These are phyloP conservation scores for Mallotus repandus DNA, from an alignment of 441 rosid genomes.

Conservation along the genomic window DNA sequence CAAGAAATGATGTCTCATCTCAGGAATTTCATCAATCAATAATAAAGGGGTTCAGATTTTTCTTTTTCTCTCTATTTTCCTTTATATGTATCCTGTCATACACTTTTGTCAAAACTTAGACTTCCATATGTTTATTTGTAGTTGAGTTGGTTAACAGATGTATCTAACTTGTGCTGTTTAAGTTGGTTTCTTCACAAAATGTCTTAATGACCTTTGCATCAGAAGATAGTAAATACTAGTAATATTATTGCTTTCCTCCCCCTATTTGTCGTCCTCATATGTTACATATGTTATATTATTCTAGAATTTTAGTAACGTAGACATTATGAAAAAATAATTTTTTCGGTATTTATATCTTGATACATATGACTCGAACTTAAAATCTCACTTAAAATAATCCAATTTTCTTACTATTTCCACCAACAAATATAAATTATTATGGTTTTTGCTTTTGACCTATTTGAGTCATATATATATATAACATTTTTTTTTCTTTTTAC, in stretches of 20 bases:
- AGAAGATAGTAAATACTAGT: background rate
- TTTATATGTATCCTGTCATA: background rate
- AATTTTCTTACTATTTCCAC: too few relatives aligned
- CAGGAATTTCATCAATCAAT: slow-evolving; percentile 52
- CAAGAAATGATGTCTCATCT: slow-evolving; percentile 65
- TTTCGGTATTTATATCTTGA: too few relatives aligned
- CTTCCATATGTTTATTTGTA: background rate
- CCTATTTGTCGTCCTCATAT: too few relatives aligned
- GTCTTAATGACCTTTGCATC: background rate
- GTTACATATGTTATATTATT: too few relatives aligned
- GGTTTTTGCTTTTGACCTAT: slow-evolving; percentile 17
- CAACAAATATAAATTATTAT: too few relatives aligned
- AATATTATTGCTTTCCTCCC: background rate
- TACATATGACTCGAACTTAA: too few relatives aligned
- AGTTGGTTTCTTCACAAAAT: background rate
- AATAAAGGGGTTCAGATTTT: background rate
- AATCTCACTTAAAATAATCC: too few relatives aligned
- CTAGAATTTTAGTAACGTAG: too few relatives aligned
- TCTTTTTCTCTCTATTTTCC: background rate
- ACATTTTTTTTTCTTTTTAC: background rate
- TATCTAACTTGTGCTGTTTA: background rate
- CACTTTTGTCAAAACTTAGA: background rate
- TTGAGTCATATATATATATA: background rate
- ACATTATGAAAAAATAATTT: too few relatives aligned
- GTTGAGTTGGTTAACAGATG: background rate